A percentile compares a stretch with the other conserved stretches of the same genome.
Evolutionary conservation across 768 basidiomycete genomes (phyloP).

Genomic region (Naematelia encephala): DNA sequence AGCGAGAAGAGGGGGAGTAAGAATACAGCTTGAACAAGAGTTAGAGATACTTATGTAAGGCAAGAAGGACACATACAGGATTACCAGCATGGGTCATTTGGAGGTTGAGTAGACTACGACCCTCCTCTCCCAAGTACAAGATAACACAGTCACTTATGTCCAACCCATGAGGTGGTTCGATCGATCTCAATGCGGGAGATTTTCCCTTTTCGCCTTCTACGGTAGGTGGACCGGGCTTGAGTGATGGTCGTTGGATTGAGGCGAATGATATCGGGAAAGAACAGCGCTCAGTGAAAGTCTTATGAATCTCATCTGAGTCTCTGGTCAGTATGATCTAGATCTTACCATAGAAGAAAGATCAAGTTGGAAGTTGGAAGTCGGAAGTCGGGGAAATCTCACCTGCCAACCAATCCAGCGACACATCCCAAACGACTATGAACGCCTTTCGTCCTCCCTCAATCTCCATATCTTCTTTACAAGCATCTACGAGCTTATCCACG

Average conservation of each 20-base stretch:
- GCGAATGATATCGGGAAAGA: conserved; percentile 34
- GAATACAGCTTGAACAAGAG: conserved; percentile 64
- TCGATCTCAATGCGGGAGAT: conserved; percentile 39
- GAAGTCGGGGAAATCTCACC: conserved; percentile 59
- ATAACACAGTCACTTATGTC: conserved; percentile 52
- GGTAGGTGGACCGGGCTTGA: not conserved
- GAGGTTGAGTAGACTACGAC: conserved; percentile 74
- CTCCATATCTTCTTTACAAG: conserved; percentile 22
- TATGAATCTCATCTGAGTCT: conserved; percentile 29
- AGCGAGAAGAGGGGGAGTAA: conserved; percentile 63
- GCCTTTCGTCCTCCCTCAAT: conserved; percentile 31
- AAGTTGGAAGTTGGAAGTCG: too few species aligned
- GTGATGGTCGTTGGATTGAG: conserved; percentile 31
- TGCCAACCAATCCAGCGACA: conserved; percentile 67
- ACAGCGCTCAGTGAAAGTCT: conserved; percentile 15
- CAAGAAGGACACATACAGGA: conserved; percentile 54
- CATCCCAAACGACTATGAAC: conserved; percentile 69
- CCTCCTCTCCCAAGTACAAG: conserved; percentile 73
- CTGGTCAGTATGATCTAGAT: not conserved
- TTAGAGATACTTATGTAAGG: not conserved
- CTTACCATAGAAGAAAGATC: too few species aligned
- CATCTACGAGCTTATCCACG: conserved; percentile 25
- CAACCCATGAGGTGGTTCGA: conserved; percentile 39
- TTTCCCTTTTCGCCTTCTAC: conserved; percentile 16
- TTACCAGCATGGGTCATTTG: conserved; percentile 73